Evolutionary conservation across 257 asterid genomes (phyloP).

Genomic region (Ophiorrhiza pumila): DNA sequence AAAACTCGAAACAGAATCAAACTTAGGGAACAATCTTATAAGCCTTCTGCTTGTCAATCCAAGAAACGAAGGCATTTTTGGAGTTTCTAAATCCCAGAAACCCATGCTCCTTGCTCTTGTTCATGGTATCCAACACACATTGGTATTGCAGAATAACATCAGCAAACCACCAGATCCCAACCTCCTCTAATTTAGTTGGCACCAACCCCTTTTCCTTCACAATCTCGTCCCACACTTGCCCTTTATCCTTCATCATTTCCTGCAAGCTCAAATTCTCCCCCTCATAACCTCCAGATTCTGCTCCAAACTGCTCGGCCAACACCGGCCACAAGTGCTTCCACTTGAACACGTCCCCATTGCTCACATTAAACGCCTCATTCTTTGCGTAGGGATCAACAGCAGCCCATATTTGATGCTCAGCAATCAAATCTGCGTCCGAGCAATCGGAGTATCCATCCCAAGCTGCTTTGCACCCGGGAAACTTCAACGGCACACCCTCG

Average conservation of each 20-base stretch:
- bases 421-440: slow-evolving; percentile 85
- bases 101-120: slow-evolving; percentile 96
- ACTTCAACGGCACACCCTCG: slow-evolving; percentile 59
- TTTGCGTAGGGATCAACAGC: slow-evolving; percentile 87
- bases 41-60: slow-evolving; percentile 86
- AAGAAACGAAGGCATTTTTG: slow-evolving; percentile 61
- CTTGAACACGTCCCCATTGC: slow-evolving; percentile 83
- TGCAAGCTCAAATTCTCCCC: slow-evolving; percentile 42
- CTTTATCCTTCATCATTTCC: slow-evolving; percentile 81
- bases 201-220: slow-evolving; percentile 62
- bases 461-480: slow-evolving; percentile 65
- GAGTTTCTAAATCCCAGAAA: slow-evolving; percentile 88
- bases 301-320: slow-evolving; percentile 80
- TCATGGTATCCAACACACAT: slow-evolving; percentile 61
- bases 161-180: slow-evolving; percentile 79
- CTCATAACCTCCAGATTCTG: slow-evolving; percentile 52
- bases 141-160: slow-evolving; percentile 36
- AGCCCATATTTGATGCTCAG: slow-evolving; percentile 95
- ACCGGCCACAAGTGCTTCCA: slow-evolving; percentile 96
- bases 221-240: slow-evolving; percentile 76
- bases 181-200: slow-evolving; percentile 56
- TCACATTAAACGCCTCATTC: slow-evolving; percentile 87
- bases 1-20: background rate
- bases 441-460: slow-evolving; percentile 83
- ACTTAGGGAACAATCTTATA: slow-evolving; percentile 66